These are phyloP conservation scores for Leccinum barrowsii DNA, from an alignment of 768 basidiomycete genomes.

Conservation along the genomic window DNA sequence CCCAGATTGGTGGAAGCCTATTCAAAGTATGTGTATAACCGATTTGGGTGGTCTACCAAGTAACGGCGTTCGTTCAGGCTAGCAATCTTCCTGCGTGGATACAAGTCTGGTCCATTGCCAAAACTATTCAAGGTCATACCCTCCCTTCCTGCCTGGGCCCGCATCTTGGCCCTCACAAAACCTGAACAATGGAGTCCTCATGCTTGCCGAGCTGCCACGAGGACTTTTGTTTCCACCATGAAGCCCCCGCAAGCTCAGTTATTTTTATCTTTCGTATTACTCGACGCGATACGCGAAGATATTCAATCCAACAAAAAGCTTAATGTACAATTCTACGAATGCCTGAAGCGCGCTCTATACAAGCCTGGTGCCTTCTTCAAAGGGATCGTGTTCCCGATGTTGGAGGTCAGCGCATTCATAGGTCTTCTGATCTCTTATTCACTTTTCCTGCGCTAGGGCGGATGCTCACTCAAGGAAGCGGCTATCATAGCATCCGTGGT, in stretches of 20 bases:
- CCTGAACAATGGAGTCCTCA: slow-evolving; percentile 96
- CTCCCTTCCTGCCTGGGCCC: slow-evolving; percentile 92
- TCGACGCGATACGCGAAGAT: slow-evolving; percentile 87
- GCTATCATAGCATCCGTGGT: slow-evolving; percentile 91
- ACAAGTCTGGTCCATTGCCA: slow-evolving; percentile 92
- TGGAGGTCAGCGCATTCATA: slow-evolving; percentile 62
- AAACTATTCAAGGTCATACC: slow-evolving; percentile 99
- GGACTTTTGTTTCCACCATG: slow-evolving; percentile 94
- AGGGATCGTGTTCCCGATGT: slow-evolving; percentile 91
- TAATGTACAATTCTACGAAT: slow-evolving; percentile 90
- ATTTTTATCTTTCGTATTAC: slow-evolving; percentile 86
- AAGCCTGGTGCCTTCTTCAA: slow-evolving; percentile 99
- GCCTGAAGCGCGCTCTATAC: slow-evolving; percentile 87
- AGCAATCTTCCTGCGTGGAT: slow-evolving; percentile 78
- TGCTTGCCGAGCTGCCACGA: slow-evolving; percentile 90
- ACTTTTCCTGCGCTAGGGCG: slow-evolving; percentile 40
- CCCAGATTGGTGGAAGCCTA: slow-evolving; percentile 92
- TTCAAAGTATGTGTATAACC: slow-evolving; percentile 66
- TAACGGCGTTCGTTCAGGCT: slow-evolving; percentile 52
- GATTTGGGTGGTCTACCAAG: neutral
- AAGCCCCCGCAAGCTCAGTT: slow-evolving; percentile 92
- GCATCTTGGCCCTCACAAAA: slow-evolving; percentile 86
- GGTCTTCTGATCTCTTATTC: slow-evolving; percentile 27
- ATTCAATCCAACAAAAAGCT: slow-evolving; percentile 84
- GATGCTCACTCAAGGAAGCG: slow-evolving; percentile 91